Evolutionary conservation across 2,329 filamentous ascomycete genomes (phyloP), one percentile per base, ranked within the genome.

Genomic region (Phialophora macrospora): DNA sequence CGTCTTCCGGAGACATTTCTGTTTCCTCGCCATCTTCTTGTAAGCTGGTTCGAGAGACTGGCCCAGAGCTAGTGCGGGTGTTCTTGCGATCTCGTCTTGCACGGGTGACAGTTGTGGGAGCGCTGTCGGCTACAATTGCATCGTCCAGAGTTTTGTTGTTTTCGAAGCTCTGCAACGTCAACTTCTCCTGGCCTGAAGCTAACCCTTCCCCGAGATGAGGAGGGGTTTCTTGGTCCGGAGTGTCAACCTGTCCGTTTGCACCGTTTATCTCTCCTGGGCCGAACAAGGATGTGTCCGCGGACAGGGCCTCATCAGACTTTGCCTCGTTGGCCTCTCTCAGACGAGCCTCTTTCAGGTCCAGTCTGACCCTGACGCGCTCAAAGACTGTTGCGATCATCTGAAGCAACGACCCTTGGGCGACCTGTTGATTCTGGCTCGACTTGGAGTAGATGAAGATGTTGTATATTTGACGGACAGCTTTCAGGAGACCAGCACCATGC

Each of bases 341-440:
- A 22, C 92, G 87, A 41, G 90, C 84, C 75, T 97, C 93, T 77
- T 97, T 97, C 82, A 93, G 88, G 65, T 93, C 89, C 68, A 99
- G 81, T 60, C 95, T 86, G 0, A 87, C 86, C 80, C 95, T 96
- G 70, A 99, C 94, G 68, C 95, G 84, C 78, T 99, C 95, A 74
- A 99, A 99, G 2, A 99, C 95, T 1, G 94, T 98, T 70, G 94
- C 93, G 46, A 98, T 92, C 95, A 99, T 99, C 79, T 99, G 95
- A 3, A 94, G 97, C 74, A 99, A 82, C 3, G 95, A 97, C 2
- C 95, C 95, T 77, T 99, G 96, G 1, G 96, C 96, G 57, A 98
- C 92, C 77, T 97, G 93, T 81, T 99, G 95, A 76, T 98, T 99
- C 63, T 92, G 88, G 69, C 90, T 96, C 70, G 90, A 97, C 75